A percentile compares a stretch with the other conserved stretches of the same genome.
Evolutionary conservation across 1,284 basidiomycete species (phyloP).

Genomic region (Exobasidium rhododendri): DNA sequence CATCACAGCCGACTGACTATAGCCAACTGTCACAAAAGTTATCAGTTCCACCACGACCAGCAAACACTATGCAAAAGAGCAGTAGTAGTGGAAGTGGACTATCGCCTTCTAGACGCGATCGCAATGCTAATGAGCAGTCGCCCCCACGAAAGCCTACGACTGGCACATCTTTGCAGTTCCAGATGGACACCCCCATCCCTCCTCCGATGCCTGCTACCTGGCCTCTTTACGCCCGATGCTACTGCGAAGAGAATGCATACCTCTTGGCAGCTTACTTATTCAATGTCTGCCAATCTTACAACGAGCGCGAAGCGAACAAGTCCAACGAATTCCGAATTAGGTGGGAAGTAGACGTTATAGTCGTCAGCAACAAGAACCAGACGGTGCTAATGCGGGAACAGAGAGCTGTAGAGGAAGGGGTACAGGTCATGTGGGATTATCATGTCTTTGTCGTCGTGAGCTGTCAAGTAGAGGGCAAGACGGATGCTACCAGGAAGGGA

Average conservation of each 20-base stretch:
- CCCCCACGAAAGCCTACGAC: not conserved
- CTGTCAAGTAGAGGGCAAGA: not conserved
- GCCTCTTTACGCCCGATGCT: conserved; percentile 26
- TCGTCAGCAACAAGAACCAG: conserved; percentile 29
- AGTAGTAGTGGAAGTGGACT: not conserved
- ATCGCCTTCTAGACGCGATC: too few species aligned
- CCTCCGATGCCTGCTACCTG: not conserved
- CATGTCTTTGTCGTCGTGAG: conserved; percentile 32
- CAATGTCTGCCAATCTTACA: not conserved
- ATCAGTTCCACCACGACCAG: not conserved
- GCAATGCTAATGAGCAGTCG: not conserved
- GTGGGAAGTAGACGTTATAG: conserved; percentile 28
- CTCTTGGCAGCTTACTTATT: conserved; percentile 19
- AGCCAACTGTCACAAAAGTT: not conserved
- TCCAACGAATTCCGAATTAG: conserved; percentile 12
- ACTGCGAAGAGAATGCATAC: conserved; percentile 45
- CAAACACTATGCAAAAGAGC: too few species aligned
- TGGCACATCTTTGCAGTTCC: not conserved
- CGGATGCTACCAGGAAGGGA: not conserved
- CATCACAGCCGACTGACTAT: not conserved
- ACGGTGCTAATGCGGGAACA: conserved; percentile 33
- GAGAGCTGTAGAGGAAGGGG: conserved; percentile 17
- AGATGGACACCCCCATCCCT: not conserved
- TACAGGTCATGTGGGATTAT: conserved; percentile 42
- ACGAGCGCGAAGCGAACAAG: conserved; percentile 5